Conservation (phyloP, 352 stramenopile species). For the Phytopythium cucurbitacearum region DNA sequence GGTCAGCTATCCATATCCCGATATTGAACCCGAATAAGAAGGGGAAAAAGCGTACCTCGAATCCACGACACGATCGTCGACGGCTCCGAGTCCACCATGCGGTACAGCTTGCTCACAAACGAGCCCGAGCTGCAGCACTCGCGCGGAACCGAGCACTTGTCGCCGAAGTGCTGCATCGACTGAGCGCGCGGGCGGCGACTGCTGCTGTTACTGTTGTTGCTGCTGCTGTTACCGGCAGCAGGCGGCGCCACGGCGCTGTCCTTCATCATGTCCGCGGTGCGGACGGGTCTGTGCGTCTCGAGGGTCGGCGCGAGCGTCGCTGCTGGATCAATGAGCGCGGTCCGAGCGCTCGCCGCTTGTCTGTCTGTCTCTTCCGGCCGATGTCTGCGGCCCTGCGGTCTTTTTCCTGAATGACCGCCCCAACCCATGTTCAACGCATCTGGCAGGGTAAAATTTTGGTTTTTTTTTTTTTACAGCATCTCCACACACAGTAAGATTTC, state of each 20-base stretch:
- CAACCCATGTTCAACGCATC: slow-evolving; percentile 30
- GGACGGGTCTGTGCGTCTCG: slow-evolving; percentile 5
- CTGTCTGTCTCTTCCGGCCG: slow-evolving; percentile 4
- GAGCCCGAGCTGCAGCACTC: slow-evolving; percentile 66
- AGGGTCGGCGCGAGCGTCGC: not conserved
- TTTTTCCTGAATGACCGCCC: slow-evolving; percentile 63
- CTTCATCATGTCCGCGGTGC: slow-evolving; percentile 22
- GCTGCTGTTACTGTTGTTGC: slow-evolving; percentile 7
- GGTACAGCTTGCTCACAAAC: slow-evolving; percentile 84
- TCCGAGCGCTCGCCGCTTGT: not conserved
- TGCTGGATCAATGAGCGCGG: slow-evolving; percentile 1
- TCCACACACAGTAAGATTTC: not conserved
- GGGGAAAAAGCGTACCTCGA: slow-evolving; percentile 24
- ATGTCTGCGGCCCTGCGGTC: slow-evolving; percentile 17
- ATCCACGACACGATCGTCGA: slow-evolving; percentile 83
- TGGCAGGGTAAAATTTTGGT: slow-evolving; percentile 7
- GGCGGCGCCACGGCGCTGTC: slow-evolving; percentile 6
- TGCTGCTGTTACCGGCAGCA: not conserved
- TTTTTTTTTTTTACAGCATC: not conserved
- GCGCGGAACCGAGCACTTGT: slow-evolving; percentile 16
- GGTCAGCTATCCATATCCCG: not conserved
- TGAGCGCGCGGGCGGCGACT: slow-evolving; percentile 41
- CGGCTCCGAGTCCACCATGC: slow-evolving; percentile 82
- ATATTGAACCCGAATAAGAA: not conserved
- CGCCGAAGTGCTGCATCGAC: slow-evolving; percentile 35